Base-by-base conservation (phyloP, 2,329 filamentous ascomycete species). In the Fusarium torreyae region DNA sequence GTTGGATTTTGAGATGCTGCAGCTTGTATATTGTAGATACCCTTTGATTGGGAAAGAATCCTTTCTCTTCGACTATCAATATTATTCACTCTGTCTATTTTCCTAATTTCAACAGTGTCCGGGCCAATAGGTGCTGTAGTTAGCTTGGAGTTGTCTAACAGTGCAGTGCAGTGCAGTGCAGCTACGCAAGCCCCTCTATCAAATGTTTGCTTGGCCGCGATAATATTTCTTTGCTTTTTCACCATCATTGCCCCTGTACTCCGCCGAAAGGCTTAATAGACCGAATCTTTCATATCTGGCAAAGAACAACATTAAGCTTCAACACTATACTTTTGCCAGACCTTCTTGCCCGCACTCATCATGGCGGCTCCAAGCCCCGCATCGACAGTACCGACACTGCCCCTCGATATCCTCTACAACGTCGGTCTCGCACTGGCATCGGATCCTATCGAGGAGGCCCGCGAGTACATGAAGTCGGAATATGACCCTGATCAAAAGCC, bases 391-490 rank as follows among this genome's bases (percentile, higher is more conserved):
- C 57, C 66, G 13, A 42, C 22, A 22, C 56, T 69, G 11, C 57
- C 66, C n/a, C 61, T 69, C 36, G 66, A 69, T 15, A 54, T 69
- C 17, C 44, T 69, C 14, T 56, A 69, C 49, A 56, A 53, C 13
- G 58, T 70, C 20, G 66, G 66, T 11, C 49, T 49, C 6, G 20
- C 20, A 3, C 7, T 65, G 13, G 26, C 20, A 11, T 15, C 40
- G 40, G 40, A 42, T 24, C 40, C 40, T 24, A 8, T 11, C 14
- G 7, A 36, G 10, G 15, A 42, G 6, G 11, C 38, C 7, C 42
- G 34, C 17, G 6, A 5, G 2, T 52, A 62, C n/a, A 22, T 55
- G n/a, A 20, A 43, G 7, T 42, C 22, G 15, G 45, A 49, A 13
- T 54, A 42, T 10, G 22, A 45, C 5, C 38, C 34, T 7, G 7